phyloP scores from a whole-genome alignment of 768 basidiomycete genomes.

The Rhodotorula graminis region DNA sequence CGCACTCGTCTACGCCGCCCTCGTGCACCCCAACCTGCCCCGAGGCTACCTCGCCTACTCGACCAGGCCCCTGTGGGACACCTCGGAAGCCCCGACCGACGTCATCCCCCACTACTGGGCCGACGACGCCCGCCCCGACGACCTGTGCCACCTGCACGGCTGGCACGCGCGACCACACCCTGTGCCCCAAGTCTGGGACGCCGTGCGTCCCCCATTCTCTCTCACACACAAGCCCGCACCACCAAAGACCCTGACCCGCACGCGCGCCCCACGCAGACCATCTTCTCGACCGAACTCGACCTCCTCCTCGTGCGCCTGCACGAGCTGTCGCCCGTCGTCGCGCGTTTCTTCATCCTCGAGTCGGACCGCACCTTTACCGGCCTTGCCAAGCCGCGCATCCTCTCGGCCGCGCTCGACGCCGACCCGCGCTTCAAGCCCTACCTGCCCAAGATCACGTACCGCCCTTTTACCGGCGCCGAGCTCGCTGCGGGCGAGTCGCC shows the following conservation, averaged over 20 bases:
- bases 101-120: constrained; percentile 59
- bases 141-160: constrained; percentile 56
- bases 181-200: constrained; percentile 52
- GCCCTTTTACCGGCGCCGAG: constrained; percentile 46
- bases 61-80: constrained; percentile 53
- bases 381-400: constrained; percentile 55
- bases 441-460: constrained; percentile 56
- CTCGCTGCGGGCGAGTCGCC: constrained; percentile 50
- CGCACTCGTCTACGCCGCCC: background rate
- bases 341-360: constrained; percentile 61
- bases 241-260: too few relatives aligned
- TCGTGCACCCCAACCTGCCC: background rate
- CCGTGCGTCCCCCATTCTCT: constrained; percentile 46
- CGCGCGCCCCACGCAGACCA: constrained; percentile 1
- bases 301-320: constrained; percentile 61
- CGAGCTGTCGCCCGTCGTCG: constrained; percentile 58
- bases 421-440: constrained; percentile 54
- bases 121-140: constrained; percentile 51
- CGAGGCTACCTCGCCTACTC: constrained; percentile 25
- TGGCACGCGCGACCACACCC: constrained; percentile 51
- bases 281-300: constrained; percentile 63
- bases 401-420: constrained; percentile 42
- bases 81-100: constrained; percentile 52
- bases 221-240: too few relatives aligned
- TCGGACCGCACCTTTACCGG: constrained; percentile 62